Evolutionary conservation across 2,329 filamentous ascomycete genomes (phyloP).

Genomic region (Knufia petricola): DNA sequence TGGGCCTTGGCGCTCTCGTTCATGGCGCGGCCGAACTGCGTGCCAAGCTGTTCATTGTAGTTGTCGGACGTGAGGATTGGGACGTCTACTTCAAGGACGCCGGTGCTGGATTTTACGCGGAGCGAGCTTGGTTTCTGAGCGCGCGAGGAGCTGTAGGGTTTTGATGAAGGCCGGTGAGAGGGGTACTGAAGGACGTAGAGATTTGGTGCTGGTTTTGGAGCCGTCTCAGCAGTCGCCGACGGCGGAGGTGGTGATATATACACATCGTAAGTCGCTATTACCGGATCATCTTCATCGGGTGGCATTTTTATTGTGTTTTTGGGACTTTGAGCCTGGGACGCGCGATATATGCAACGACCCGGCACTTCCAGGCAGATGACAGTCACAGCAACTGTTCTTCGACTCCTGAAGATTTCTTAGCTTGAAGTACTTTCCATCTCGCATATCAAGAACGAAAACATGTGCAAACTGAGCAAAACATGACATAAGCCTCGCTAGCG

Average conservation of each 20-base stretch:
- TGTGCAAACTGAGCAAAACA: slow-evolving; percentile 1
- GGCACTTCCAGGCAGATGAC: too few species aligned
- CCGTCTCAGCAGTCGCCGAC: not conserved
- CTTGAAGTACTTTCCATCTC: not conserved
- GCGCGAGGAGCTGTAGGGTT: slow-evolving; percentile 50
- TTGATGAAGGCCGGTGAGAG: slow-evolving; percentile 55
- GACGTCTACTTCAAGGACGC: slow-evolving; percentile 88
- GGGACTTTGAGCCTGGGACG: not conserved
- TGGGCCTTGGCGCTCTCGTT: slow-evolving; percentile 43
- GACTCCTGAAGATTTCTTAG: too few species aligned
- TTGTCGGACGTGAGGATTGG: slow-evolving; percentile 61
- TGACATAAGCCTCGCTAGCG: too few species aligned
- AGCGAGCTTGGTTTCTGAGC: slow-evolving; percentile 57
- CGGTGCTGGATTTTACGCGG: slow-evolving; percentile 70
- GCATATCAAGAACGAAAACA: not conserved
- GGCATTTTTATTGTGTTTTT: slow-evolving; percentile 6
- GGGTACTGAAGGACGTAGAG: slow-evolving; percentile 84
- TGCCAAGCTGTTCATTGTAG: slow-evolving; percentile 76
- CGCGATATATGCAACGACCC: not conserved
- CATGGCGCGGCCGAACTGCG: slow-evolving; percentile 72
- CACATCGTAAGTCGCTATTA: slow-evolving; percentile 69
- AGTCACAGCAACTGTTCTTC: too few species aligned
- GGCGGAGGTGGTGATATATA: slow-evolving; percentile 61
- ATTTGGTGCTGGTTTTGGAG: slow-evolving; percentile 27
- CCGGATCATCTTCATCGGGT: slow-evolving; percentile 46